These are phyloP conservation scores for Metahyphopichia silvanorum DNA, from an alignment of 805 yeast genomes.

Conservation along the genomic window DNA sequence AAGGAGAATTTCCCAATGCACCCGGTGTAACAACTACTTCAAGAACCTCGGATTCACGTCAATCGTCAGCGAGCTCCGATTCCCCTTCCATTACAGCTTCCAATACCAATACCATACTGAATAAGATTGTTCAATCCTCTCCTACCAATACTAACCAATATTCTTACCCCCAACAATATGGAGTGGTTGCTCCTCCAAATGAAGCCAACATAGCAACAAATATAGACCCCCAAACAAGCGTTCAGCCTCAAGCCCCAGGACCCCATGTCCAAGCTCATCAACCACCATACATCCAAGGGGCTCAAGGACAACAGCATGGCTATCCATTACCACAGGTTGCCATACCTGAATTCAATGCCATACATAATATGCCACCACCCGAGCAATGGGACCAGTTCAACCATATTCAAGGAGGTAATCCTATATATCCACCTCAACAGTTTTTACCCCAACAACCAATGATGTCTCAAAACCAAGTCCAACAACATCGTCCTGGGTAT, in stretches of 20 bases:
- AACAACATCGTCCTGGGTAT: conserved; percentile 2
- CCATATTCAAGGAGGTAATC: conserved; percentile 1
- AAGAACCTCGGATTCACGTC: no score
- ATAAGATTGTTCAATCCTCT: no score
- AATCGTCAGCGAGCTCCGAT: no score
- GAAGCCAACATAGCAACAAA: not conserved
- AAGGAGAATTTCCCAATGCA: no score
- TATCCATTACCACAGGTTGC: conserved; percentile 5
- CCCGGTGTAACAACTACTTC: no score
- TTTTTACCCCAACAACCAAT: conserved; percentile 3
- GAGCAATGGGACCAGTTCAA: conserved; percentile 2
- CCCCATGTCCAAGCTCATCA: not conserved
- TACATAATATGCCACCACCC: conserved; percentile 1
- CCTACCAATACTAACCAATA: no score
- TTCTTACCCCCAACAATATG: no score
- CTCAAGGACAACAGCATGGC: not conserved
- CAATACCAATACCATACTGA: no score
- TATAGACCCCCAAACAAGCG: not conserved
- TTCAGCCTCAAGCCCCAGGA: not conserved
- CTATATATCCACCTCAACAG: conserved; percentile 4
- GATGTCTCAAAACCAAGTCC: not conserved
- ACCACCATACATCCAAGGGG: not conserved
- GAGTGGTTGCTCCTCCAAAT: no score
- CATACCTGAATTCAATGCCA: conserved; percentile 2
- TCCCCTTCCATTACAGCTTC: no score